Evolutionary conservation across 2,329 filamentous ascomycete species (phyloP), one percentile per base, ranked within the genome.

Genomic region (Pyrenophora graminea): DNA sequence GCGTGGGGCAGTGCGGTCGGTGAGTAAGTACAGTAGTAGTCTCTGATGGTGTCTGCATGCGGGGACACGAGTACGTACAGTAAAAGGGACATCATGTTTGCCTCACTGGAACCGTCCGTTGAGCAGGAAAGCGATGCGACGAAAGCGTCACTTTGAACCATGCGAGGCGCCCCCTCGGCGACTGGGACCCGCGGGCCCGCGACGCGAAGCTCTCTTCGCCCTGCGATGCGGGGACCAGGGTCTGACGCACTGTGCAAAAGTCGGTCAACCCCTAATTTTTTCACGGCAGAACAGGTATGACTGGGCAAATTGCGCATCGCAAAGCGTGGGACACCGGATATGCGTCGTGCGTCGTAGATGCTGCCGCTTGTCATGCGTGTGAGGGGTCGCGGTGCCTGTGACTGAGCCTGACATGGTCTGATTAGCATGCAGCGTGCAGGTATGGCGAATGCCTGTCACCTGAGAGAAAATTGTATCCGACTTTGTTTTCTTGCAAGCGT

Each of bases 171-270:
- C 9, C 27, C 27, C 21, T 31, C 51, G 41, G 46, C 44, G 37
- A 44, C 39, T 37, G 23, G 45, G 23, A 18, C 15, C 43, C 23
- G 36, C 38, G 40, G 36, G 27, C 27, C 52, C 42, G 51, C 54
- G 46, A 50, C 38, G 48, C 42, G 38, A 43, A 41, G 39, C 45
- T 31, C 30, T 34, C 48, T 49, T 23, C 48, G 18, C 23, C 21
- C 25, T 25, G 23, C 23, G 37, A 44, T 44, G 33, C 45, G 50
- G 32, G 32, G 45, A 38, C 48, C 42, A 55, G 55, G 52, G 45
- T 54, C 40, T 37, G 41, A 32, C 46, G 56, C 58, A 59, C 51
- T 53, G 53, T 46, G 50, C 51, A 61, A 59, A 59, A 55, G 56
- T 57, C 58, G 58, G 54, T 61, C 58, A 55, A 58, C 31, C 32